Evolutionary conservation across 1,284 basidiomycete genomes (phyloP).

Genomic region (Pseudomicrostroma phylloplanum): DNA sequence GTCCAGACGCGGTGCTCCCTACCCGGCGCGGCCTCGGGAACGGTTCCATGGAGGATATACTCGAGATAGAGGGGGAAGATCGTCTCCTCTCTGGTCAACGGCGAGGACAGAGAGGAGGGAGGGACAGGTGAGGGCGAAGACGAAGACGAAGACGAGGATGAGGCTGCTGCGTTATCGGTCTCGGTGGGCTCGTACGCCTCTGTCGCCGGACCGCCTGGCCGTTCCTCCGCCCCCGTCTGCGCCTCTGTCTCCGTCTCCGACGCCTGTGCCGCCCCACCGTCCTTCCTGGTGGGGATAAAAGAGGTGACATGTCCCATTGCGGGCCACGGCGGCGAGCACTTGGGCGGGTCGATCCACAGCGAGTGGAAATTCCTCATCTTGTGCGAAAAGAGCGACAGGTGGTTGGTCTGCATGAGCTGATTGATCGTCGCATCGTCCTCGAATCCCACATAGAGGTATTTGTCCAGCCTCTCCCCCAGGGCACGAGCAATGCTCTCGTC

Average conservation of each 20-base stretch:
- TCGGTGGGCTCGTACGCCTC: conserved; percentile 6
- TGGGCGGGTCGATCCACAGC: conserved; percentile 34
- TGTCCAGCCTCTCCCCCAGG: conserved; percentile 15
- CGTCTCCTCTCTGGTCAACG: conserved; percentile 27
- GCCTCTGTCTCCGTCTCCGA: conserved; percentile 7
- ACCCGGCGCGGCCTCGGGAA: conserved; percentile 5
- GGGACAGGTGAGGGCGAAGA: background rate
- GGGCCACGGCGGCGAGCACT: conserved; percentile 24
- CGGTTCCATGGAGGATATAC: conserved; percentile 23
- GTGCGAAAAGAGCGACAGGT: conserved; percentile 29
- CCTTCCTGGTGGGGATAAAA: conserved; percentile 2
- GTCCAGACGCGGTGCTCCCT: background rate
- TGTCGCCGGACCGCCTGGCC: background rate
- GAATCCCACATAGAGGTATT: conserved; percentile 30
- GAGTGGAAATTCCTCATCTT: conserved; percentile 24
- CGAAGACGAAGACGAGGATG: background rate
- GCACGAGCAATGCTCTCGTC: conserved; percentile 24
- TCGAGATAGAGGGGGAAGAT: conserved; percentile 34
- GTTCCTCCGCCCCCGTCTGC: background rate
- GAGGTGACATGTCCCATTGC: conserved; percentile 17
- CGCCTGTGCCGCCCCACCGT: background rate
- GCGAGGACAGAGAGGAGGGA: conserved; percentile 2
- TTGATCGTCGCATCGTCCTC: conserved; percentile 36
- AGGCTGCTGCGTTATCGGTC: background rate
- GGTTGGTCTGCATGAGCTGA: conserved; percentile 39